These are phyloP conservation scores for Salvia sclarea DNA, from an alignment of 305 asterid genomes.

Conservation along the genomic window DNA sequence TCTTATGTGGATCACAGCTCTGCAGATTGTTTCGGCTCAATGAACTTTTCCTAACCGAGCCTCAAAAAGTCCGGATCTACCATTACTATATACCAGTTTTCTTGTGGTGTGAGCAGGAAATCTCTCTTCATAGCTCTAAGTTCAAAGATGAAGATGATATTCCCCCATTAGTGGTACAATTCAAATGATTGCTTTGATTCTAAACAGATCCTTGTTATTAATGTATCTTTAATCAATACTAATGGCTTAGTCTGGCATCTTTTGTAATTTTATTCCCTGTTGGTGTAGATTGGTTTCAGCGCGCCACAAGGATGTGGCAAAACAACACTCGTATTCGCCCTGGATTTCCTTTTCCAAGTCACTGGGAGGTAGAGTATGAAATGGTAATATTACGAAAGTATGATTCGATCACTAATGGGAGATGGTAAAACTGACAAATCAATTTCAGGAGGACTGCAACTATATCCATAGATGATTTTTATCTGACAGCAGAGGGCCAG, in stretches of 20 bases:
- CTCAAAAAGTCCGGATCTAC: slow-evolving; percentile 79
- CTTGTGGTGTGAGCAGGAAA: slow-evolving; percentile 89
- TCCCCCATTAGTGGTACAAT: slow-evolving; percentile 86
- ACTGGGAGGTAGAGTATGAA: slow-evolving; percentile 82
- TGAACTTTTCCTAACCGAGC: slow-evolving; percentile 65
- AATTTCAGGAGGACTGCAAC: slow-evolving; percentile 85
- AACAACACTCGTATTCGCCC: slow-evolving; percentile 91
- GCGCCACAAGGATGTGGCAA: slow-evolving; percentile 99
- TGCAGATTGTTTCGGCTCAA: slow-evolving; percentile 82
- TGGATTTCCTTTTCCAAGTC: slow-evolving; percentile 72
- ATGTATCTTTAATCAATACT: slow-evolving; percentile 1
- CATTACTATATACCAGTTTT: slow-evolving; percentile 96
- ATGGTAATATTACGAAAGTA: slow-evolving; percentile 45
- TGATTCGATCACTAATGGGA: slow-evolving; percentile 18
- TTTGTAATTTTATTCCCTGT: slow-evolving; percentile 25
- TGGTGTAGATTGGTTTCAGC: slow-evolving; percentile 94
- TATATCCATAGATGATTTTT: slow-evolving; percentile 91
- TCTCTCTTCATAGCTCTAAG: slow-evolving; percentile 56
- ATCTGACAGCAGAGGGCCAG: slow-evolving; percentile 89
- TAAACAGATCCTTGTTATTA: slow-evolving; percentile 3
- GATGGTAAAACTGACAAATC: slow-evolving; percentile 40
- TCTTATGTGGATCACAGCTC: slow-evolving; percentile 70
- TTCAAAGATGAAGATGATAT: slow-evolving; percentile 67
- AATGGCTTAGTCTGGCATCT: slow-evolving; percentile 26
- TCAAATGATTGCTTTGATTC: slow-evolving; percentile 24